A percentile compares a stretch with the other conserved stretches of the same genome.
Conservation (phyloP, 768 basidiomycete species). For the Pleurotus tuber-regium region DNA sequence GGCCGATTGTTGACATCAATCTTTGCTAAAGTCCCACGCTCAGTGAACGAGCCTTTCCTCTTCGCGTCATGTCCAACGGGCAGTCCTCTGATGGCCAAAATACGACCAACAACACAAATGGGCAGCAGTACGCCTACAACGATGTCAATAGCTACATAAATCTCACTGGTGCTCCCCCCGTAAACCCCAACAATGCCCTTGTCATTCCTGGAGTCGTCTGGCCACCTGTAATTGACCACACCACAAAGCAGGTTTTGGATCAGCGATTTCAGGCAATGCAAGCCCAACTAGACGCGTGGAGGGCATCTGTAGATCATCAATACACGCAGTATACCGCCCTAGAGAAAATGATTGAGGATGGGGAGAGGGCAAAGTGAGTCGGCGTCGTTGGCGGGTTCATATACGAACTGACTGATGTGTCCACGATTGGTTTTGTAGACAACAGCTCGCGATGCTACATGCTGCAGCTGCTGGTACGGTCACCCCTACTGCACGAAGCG, state of each 20-base stretch:
- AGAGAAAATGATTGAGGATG: slow-evolving; percentile 8
- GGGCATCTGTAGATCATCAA: background rate
- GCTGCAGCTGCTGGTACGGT: too few species aligned
- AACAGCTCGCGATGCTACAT: background rate
- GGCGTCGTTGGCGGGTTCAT: too few species aligned
- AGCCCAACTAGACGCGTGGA: background rate
- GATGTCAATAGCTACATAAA: too few species aligned
- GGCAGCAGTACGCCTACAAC: too few species aligned
- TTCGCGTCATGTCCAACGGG: too few species aligned
- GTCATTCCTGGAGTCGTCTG: background rate
- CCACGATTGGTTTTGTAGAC: background rate
- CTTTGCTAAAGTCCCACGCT: too few species aligned
- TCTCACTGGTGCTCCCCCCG: too few species aligned
- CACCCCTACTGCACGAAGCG: too few species aligned
- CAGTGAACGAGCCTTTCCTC: too few species aligned
- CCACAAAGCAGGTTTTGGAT: slow-evolving; percentile 1
- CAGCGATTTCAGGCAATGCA: slow-evolving; percentile 2
- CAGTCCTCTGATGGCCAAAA: too few species aligned
- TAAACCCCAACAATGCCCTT: background rate
- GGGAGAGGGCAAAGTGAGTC: slow-evolving; percentile 13
- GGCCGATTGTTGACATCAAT: too few species aligned
- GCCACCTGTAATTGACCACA: background rate
- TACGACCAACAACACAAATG: too few species aligned
- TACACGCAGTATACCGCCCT: slow-evolving; percentile 3
- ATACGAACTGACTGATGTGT: background rate